Base-by-base conservation (phyloP, 768 basidiomycete species). In the Termitomyces sp. region DNA sequence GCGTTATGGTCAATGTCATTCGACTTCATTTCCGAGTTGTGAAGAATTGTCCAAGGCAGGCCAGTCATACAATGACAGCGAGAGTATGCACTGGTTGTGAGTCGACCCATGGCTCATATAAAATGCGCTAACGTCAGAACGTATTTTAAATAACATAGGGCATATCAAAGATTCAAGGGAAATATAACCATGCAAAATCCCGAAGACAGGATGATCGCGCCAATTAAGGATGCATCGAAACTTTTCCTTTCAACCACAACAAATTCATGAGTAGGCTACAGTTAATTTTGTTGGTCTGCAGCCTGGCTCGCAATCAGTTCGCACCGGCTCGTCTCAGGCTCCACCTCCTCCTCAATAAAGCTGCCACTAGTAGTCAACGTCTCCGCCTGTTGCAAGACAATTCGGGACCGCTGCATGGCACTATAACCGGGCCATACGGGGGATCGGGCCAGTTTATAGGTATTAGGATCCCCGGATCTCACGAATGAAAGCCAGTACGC, bases 401-500 rank as follows among this genome's bases (percentile, higher is more conserved):
- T 77, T 49, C 80, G 69, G n/a, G 64, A 54, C 61, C 69, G 71
- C n/a, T 53, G 61, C 2, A 12, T 24, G 2, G 63, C 51, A 1
- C 62, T 70, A 60, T 78, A 84, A 40, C 47, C 59, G 33, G 75
- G 60, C 84, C 86, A 86, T 18, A 53, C 61, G 0, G 83, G 84
- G 1, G 84, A 82, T 35, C 75, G 70, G 0, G 73, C 61, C 1
- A 85, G 74, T 64, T 81, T 84, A 70, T 75, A 73, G 6, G 77
- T 77, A 67, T 84, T 86, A 0, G 83, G 84, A 64, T 85, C 68
- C 2, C 76, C 76, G 1, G 78, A 65, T 43, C 83, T 81, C 22
- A 86, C 83, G 60, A 87, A 86, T 2, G 83, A 87, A 6, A 86
- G 69, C 83, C 84, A 85, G 66, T 86, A 85, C 7, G 81, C 84